These are phyloP conservation scores for Penicillium olsonii DNA, from an alignment of 2,329 filamentous ascomycete species.

Conservation along the genomic window DNA sequence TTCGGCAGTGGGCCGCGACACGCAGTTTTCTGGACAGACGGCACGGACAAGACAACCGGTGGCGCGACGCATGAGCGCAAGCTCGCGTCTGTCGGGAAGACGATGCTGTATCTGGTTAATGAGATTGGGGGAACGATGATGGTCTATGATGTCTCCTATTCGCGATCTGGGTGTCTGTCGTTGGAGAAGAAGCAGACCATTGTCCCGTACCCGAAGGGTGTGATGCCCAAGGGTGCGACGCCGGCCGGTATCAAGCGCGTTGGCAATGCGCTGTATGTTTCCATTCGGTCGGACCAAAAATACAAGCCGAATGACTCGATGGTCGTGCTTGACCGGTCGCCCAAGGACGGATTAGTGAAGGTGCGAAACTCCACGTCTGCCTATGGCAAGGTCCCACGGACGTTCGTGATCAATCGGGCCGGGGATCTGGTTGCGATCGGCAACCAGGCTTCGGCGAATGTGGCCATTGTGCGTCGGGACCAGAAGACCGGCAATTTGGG, in stretches of 20 bases:
- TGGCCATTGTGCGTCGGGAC: conserved; percentile 65
- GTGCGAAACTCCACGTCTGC: conserved; percentile 62
- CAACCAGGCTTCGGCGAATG: conserved; percentile 61
- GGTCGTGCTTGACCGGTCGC: conserved; percentile 23
- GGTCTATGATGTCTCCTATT: conserved; percentile 44
- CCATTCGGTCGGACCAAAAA: conserved; percentile 32
- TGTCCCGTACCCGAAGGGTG: conserved; percentile 27
- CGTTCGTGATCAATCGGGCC: conserved; percentile 66
- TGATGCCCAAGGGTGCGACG: conserved; percentile 30
- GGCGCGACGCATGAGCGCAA: conserved; percentile 14
- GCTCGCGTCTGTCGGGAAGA: conserved; percentile 18
- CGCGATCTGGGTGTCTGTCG: conserved; percentile 27
- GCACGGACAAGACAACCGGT: background rate
- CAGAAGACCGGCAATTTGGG: conserved; percentile 61
- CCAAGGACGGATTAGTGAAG: conserved; percentile 62
- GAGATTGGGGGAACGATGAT: conserved; percentile 60
- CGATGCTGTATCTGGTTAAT: conserved; percentile 50
- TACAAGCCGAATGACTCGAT: conserved; percentile 34
- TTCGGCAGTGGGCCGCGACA: conserved; percentile 67
- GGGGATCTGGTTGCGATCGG: conserved; percentile 67
- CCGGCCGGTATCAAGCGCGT: conserved; percentile 29
- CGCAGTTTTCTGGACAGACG: conserved; percentile 54
- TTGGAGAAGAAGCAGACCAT: conserved; percentile 28
- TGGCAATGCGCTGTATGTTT: conserved; percentile 31
- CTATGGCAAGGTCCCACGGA: conserved; percentile 66